Percentiles rank a stretch among this genome's conserved stretches.
Evolutionary conservation across 768 basidiomycete species (phyloP).

Genomic region (Suillus weaverae): DNA sequence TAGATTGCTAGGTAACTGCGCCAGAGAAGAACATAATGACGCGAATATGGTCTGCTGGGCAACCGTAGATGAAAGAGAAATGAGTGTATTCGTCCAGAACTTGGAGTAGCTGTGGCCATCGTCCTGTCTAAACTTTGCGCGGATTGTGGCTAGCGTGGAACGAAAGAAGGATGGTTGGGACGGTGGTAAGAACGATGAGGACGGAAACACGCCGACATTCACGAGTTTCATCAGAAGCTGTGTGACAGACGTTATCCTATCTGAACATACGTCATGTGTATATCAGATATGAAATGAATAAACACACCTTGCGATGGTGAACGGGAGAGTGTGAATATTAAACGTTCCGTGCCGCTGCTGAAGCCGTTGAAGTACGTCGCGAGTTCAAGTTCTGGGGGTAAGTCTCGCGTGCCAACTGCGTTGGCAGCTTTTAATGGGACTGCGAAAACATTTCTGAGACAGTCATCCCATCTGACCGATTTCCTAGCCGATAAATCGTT

Average conservation of each 20-base stretch:
- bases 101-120: conserved; percentile 41
- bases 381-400: conserved; percentile 54
- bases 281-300: conserved; percentile 6
- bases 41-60: conserved; percentile 57
- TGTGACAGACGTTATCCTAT: conserved; percentile 42
- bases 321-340: conserved; percentile 47
- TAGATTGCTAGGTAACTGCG: conserved; percentile 28
- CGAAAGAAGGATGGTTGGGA: conserved; percentile 75
- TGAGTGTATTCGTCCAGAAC: conserved; percentile 50
- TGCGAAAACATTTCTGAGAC: conserved; percentile 59
- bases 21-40: conserved; percentile 57
- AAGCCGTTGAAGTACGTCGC: conserved; percentile 56
- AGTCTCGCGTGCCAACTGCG: conserved; percentile 45
- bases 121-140: conserved; percentile 31
- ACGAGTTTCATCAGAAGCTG: conserved; percentile 68
- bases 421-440: conserved; percentile 84
- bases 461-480: conserved; percentile 70
- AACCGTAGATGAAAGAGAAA: conserved; percentile 48
- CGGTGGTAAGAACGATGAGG: conserved; percentile 45
- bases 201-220: conserved; percentile 65
- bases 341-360: conserved; percentile 50
- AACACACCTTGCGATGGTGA: conserved; percentile 42
- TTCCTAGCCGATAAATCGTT: conserved; percentile 23
- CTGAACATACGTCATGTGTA: conserved; percentile 28
- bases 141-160: conserved; percentile 49